These are phyloP conservation scores for Neurospora tetrasperma DNA, from an alignment of 495 filamentous ascomycete genomes.

Conservation along the genomic window DNA sequence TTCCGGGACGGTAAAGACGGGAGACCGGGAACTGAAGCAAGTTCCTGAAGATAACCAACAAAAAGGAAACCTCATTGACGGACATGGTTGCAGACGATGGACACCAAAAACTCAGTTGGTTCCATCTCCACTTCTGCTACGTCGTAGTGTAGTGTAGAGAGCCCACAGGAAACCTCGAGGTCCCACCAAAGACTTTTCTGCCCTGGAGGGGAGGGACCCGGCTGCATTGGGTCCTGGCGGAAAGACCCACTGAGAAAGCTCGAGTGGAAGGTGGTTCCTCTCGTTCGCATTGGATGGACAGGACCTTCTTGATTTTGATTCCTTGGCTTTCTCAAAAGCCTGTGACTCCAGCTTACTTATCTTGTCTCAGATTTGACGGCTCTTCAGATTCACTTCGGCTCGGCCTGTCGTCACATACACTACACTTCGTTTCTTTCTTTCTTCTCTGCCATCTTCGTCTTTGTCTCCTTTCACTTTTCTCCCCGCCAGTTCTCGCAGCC, in stretches of 20 bases:
- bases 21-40: not conserved
- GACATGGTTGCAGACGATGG: not conserved
- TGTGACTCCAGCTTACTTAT: not conserved
- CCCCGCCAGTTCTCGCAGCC: not conserved
- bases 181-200: not conserved
- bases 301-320: not conserved
- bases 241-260: not conserved
- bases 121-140: not conserved
- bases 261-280: not conserved
- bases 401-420: not conserved
- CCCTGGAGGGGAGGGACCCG: too few species aligned
- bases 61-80: not conserved
- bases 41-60: not conserved
- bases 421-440: not conserved
- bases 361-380: not conserved
- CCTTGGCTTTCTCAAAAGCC: not conserved
- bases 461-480: not conserved
- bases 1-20: not conserved
- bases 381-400: not conserved
- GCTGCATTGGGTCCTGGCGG: not conserved
- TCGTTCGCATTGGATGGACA: not conserved
- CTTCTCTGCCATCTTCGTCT: not conserved
- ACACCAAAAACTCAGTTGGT: not conserved
- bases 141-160: not conserved
- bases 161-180: not conserved